Conservation (phyloP, 2,329 filamentous ascomycete species). For the Colletotrichum noveboracense region DNA sequence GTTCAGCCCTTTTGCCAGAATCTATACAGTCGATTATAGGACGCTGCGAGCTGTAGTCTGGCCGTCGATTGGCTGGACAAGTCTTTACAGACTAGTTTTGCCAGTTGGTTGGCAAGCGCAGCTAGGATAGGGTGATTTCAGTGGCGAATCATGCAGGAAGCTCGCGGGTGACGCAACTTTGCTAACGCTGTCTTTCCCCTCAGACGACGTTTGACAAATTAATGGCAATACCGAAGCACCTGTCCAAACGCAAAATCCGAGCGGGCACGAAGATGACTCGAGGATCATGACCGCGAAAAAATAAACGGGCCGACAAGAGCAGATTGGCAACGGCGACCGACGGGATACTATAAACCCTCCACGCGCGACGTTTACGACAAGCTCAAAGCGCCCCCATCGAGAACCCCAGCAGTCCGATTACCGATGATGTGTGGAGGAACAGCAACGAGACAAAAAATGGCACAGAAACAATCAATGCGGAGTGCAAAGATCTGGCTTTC, state of each 20-base stretch:
- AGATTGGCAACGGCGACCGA: not conserved
- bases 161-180: not conserved
- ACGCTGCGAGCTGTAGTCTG: not conserved
- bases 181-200: not conserved
- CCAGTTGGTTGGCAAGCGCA: not conserved
- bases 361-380: not conserved
- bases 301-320: not conserved
- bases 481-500: not conserved
- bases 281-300: not conserved
- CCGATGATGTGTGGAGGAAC: not conserved
- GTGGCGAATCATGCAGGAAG: not conserved
- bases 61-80: not conserved
- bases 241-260: not conserved
- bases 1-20: not conserved
- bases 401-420: not conserved
- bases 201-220: not conserved
- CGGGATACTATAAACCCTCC: not conserved
- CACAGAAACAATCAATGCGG: not conserved
- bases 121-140: not conserved
- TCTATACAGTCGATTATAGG: not conserved
- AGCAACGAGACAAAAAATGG: not conserved
- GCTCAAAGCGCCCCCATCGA: not conserved
- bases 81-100: not conserved
- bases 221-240: not conserved
- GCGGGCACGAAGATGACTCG: not conserved